Evolutionary conservation across 441 rosid species (phyloP), one percentile per base, ranked within the genome.

Genomic region (Bocquillonia castaneifolia): DNA sequence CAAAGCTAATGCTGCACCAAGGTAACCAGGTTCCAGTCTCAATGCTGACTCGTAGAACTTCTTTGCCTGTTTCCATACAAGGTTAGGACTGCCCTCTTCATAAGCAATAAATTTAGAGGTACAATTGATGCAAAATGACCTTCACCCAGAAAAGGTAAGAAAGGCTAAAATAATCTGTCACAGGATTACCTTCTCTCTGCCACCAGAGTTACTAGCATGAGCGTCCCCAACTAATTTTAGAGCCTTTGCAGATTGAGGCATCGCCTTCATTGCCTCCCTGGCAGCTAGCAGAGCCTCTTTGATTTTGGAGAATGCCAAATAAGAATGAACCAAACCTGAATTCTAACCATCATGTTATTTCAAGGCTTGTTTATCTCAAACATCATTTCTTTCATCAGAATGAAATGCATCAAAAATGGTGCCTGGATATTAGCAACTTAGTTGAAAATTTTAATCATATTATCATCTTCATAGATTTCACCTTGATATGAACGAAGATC

Each of bases 401-500:
- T 25, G 8, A 53, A 34, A 44, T 59, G 34, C 23, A 65, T 22
- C 23, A 34, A 70, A 42, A 22, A 59, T 47, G 40, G 63, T 23
- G 25, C 44, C 23, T 47, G 29, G 40, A 61, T 50, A 26, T 2
- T 59, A 72, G 73, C 64, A 76, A 65, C 55, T 67, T 53, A 66
- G 67, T 5, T 39, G 69, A 59, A 52, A 65, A 10, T 39, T 44
- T 23, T 68, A 51, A 18, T 39, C 56, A 17, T 51, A 61, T 32
- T 31, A 44, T 61, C 25, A 54, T 57, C 55, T 62, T 61, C 10
- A 53, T 23, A 67, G 65, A 70, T 72, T 70, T 51, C 54, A 93
- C 99, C 99, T 94, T 91, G 97, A 83, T 88, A 91, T 69, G 97
- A 82, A 74, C 99, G 97, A 74, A 94, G 95, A 84, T 94, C 99